These are phyloP conservation scores for Pichia sp. DNA, from an alignment of 1,139 yeast species.

Conservation along the genomic window DNA sequence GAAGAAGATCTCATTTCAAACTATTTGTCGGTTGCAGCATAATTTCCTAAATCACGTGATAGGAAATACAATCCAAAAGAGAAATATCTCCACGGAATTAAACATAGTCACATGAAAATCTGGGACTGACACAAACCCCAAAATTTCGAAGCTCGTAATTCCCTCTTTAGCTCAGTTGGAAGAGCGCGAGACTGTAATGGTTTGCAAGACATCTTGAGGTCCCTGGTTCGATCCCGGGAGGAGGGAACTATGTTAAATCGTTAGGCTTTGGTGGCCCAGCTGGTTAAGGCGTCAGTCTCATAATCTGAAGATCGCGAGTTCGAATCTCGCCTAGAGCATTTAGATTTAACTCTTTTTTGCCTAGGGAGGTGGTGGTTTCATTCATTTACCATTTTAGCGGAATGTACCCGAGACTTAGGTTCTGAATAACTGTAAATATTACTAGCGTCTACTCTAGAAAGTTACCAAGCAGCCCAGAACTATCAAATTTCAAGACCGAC, in stretches of 20 bases:
- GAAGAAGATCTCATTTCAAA: no score
- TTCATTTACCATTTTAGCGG: no score
- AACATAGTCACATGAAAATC: neutral
- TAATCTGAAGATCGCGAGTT: conserved; percentile 29
- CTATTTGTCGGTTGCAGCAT: no score
- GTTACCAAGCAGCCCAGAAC: neutral
- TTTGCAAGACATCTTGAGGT: conserved; percentile 22
- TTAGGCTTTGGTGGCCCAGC: conserved; percentile 27
- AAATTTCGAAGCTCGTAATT: conserved; percentile 1
- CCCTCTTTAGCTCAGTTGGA: conserved; percentile 26
- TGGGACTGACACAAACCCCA: neutral
- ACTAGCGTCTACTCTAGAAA: neutral
- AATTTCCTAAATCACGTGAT: no score
- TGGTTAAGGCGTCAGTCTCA: conserved; percentile 29
- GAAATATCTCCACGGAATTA: neutral
- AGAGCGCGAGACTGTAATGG: conserved; percentile 25
- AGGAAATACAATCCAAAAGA: no score
- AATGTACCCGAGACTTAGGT: no score
- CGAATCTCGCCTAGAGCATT: conserved; percentile 28
- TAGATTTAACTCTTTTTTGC: neutral
- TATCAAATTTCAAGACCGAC: conserved; percentile 6
- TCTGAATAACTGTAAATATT: no score
- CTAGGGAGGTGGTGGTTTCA: no score
- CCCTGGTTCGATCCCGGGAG: conserved; percentile 25
- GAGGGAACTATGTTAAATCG: conserved; percentile 13